Base-by-base conservation (phyloP, 176 grass and related monocot species). In the Hsuehochloa calcarea region DNA sequence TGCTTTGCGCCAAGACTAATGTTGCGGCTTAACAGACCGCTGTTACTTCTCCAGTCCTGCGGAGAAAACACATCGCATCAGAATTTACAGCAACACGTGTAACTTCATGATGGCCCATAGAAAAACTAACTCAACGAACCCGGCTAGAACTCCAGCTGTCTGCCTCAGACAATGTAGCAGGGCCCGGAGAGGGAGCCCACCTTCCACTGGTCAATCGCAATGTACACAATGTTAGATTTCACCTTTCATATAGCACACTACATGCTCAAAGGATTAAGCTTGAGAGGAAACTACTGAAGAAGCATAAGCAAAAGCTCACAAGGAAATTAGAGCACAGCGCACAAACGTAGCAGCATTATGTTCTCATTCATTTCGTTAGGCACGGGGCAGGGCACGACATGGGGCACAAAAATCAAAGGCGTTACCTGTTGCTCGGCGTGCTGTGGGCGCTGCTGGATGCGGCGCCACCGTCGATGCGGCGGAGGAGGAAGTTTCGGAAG, bases 361-460 rank as follows among this genome's bases (percentile, higher is more conserved):
- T 38, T 78, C 10, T 87, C 50, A 17, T 73, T 72, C 50, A 17
- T 73, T 72, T 84, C 26, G 54, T 60, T 39, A 27, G 58, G 44
- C 63, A 85, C 17, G 45, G 27, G 27, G 43, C 20, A 17, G 12
- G 22, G 65, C 37, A 55, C 62, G 43, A 5, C 35, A 50, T 6
- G 12, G 35, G 52, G 43, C 2, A 51, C 7, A 40, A 4, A 79
- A 49, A 60, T 49, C 26, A 25, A 55, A 79, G n/a, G 73, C 72
- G 22, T 80, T 70, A 94, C 96, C 93, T 99, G 86, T 96, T 87
- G 74, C 96, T 80, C 46, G 93, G 88, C 31, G 91, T 99, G 82
- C 96, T 99, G 12, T 90, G 86, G 83, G 87, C 86, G 46, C 91
- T 96, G 55, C 76, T 46, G 65, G 71, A 51, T 31, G 67, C 47